These are phyloP conservation scores for Chlamydomonas applanata DNA, from an alignment of 139 green algal species.

Conservation along the genomic window DNA sequence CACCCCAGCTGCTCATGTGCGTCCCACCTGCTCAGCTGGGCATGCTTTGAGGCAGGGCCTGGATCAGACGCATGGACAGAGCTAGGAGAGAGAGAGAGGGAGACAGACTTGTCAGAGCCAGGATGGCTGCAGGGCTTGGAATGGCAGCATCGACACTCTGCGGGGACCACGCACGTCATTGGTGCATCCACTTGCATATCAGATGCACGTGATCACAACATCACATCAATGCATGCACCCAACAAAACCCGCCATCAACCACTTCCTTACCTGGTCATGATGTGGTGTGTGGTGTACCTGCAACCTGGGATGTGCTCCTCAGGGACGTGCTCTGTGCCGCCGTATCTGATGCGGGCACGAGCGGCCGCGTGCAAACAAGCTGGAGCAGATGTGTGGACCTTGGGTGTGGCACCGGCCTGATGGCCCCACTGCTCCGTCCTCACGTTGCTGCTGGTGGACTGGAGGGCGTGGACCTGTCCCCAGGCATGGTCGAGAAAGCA, in stretches of 20 bases:
- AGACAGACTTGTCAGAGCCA: no score
- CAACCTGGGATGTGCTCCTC: no score
- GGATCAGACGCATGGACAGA: background rate
- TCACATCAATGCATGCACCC: no score
- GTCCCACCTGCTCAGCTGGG: background rate
- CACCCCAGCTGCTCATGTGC: slow-evolving; percentile 37
- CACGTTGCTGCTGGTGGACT: slow-evolving; percentile 18
- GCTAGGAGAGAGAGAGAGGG: no score
- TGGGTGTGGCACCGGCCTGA: slow-evolving; percentile 63
- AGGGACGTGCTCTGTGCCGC: slow-evolving; percentile 6
- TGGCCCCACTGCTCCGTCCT: slow-evolving; percentile 50
- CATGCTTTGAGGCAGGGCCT: background rate
- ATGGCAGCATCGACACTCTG: no score
- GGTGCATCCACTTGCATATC: no score
- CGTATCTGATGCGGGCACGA: background rate
- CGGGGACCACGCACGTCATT: no score
- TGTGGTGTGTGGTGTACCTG: no score
- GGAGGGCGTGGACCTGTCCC: slow-evolving; percentile 52
- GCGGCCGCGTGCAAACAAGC: background rate
- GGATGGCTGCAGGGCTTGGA: no score
- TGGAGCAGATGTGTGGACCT: slow-evolving; percentile 45
- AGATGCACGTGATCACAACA: no score
- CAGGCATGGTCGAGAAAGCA: slow-evolving; percentile 52
- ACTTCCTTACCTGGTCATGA: no score
- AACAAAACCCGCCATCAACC: no score